phyloP scores from a whole-genome alignment of 1,284 basidiomycete species.

The Cutaneotrichosporon sp. region DNA sequence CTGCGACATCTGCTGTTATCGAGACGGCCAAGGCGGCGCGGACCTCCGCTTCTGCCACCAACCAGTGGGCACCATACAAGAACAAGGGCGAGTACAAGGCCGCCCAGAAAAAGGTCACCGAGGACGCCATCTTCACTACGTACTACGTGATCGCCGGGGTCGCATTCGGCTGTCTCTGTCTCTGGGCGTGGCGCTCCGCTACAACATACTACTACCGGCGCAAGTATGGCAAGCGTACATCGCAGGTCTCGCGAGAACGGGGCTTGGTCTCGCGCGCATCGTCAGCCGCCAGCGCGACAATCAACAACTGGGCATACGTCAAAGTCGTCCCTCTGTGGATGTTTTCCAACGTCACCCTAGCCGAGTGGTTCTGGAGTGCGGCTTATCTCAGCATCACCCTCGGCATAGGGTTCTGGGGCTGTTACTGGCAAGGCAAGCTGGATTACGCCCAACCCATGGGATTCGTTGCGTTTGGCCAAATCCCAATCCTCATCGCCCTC shows the following conservation, averaged over 20 bases:
- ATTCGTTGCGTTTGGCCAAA: constrained; percentile 49
- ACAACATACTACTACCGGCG: constrained; percentile 17
- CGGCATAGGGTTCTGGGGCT: constrained; percentile 21
- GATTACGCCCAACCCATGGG: constrained; percentile 20
- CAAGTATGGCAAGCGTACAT: constrained; percentile 7
- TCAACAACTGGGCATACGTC: constrained; percentile 22
- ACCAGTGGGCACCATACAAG: constrained; percentile 1
- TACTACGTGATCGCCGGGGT: constrained; percentile 23
- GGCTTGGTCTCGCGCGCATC: not conserved
- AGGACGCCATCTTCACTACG: constrained; percentile 10
- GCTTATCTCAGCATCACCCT: constrained; percentile 23
- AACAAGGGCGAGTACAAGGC: constrained; percentile 11
- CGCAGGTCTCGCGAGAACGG: not conserved
- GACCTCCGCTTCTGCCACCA: not conserved
- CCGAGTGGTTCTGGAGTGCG: constrained; percentile 23
- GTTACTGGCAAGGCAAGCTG: constrained; percentile 12
- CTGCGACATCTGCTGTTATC: not conserved
- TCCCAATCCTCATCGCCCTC: constrained; percentile 63
- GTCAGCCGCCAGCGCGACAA: constrained; percentile 7
- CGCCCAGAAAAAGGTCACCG: constrained; percentile 6
- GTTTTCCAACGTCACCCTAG: constrained; percentile 12
- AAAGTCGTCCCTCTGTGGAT: constrained; percentile 25
- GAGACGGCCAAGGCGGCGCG: constrained; percentile 8
- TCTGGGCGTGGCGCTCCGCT: constrained; percentile 11
- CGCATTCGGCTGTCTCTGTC: constrained; percentile 8